phyloP scores from a whole-genome alignment of 345 rosid species.

The Arabis alpina region DNA sequence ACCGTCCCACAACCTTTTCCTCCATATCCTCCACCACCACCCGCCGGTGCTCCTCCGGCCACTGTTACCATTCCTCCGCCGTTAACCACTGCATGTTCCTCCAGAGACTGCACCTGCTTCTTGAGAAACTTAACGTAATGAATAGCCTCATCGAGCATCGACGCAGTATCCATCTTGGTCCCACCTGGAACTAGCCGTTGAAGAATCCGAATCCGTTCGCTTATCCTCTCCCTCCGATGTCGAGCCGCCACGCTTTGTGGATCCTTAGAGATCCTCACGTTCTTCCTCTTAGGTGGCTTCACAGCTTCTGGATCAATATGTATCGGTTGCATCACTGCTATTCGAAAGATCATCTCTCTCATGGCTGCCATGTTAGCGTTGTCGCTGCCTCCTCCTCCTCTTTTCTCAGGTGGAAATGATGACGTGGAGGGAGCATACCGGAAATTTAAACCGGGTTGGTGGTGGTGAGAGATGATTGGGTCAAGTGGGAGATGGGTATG shows the following conservation, averaged over 20 bases:
- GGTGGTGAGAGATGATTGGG: constrained; percentile 32
- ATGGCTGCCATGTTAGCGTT: constrained; percentile 62
- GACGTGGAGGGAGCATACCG: constrained; percentile 33
- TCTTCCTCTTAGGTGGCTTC: constrained; percentile 86
- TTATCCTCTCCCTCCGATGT: constrained; percentile 83
- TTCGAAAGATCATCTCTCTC: constrained; percentile 81
- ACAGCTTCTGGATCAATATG: constrained; percentile 82
- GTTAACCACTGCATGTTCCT: constrained; percentile 60
- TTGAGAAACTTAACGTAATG: constrained; percentile 93
- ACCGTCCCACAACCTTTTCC: constrained; percentile 57
- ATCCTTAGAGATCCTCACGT: constrained; percentile 89
- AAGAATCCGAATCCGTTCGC: constrained; percentile 85
- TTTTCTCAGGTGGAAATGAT: constrained; percentile 26
- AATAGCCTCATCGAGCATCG: constrained; percentile 94
- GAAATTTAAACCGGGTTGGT: constrained; percentile 39
- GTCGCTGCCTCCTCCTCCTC: constrained; percentile 26
- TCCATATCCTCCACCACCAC: constrained; percentile 44
- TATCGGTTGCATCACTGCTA: constrained; percentile 93
- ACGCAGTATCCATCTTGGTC: constrained; percentile 93
- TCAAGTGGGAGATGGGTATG: constrained; percentile 42
- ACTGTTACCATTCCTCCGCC: constrained; percentile 41
- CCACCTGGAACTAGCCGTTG: constrained; percentile 95
- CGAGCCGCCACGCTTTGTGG: constrained; percentile 97
- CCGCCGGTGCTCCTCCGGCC: constrained; percentile 25
- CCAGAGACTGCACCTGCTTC: constrained; percentile 78